phyloP scores from a whole-genome alignment of 2,329 filamentous ascomycete genomes.

The Fusarium sacchari region DNA sequence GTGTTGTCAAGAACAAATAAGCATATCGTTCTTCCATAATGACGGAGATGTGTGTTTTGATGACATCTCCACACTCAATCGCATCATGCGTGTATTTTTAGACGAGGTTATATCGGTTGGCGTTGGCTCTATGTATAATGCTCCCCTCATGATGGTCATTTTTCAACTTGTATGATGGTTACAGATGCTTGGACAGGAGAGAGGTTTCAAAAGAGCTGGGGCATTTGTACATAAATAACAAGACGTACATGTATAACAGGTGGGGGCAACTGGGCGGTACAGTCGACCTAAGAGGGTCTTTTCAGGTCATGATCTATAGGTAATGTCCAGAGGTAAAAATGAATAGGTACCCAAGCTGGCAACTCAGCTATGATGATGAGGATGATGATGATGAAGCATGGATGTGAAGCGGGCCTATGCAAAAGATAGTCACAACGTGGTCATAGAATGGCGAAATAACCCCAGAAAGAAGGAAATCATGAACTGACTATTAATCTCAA shows the following conservation, averaged over 20 bases:
- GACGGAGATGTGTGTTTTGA: not conserved
- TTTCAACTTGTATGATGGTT: slow-evolving; percentile 31
- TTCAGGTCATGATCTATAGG: slow-evolving; percentile 8
- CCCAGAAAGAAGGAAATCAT: not conserved
- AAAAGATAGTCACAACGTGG: not conserved
- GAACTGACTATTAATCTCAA: not conserved
- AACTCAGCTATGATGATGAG: slow-evolving; percentile 17
- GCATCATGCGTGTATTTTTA: slow-evolving; percentile 49
- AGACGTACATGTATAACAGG: slow-evolving; percentile 42
- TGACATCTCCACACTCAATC: slow-evolving; percentile 11
- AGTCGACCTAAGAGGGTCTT: slow-evolving; percentile 1
- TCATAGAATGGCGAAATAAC: not conserved
- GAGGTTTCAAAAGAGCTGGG: slow-evolving; percentile 35
- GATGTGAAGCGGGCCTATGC: not conserved
- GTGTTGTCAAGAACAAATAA: slow-evolving; percentile 86
- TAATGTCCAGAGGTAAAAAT: not conserved
- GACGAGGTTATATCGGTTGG: slow-evolving; percentile 44
- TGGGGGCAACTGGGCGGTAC: slow-evolving; percentile 2
- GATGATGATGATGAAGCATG: not conserved
- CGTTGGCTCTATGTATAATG: slow-evolving; percentile 56
- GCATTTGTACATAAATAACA: slow-evolving; percentile 36
- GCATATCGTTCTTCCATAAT: slow-evolving; percentile 14
- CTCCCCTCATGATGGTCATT: slow-evolving; percentile 56
- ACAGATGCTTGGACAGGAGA: slow-evolving; percentile 34
- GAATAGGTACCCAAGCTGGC: slow-evolving; percentile 13